A percentile compares a stretch with the other conserved stretches of the same genome.
phyloP scores from a whole-genome alignment of 1,139 yeast genomes.

The Yamadazyma jaroonii region DNA sequence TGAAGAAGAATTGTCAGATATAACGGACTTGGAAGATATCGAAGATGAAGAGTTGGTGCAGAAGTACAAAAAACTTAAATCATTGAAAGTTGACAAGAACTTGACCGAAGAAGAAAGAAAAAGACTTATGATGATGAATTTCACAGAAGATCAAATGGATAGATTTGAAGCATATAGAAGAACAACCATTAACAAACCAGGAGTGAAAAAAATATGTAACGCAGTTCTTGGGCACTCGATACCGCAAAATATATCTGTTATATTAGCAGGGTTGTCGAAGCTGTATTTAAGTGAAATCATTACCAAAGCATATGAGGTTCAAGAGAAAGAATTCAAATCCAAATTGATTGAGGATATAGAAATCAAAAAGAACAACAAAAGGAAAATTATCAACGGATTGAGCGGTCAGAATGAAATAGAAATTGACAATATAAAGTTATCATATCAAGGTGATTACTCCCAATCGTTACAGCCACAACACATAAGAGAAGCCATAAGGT shows the following conservation, averaged over 20 bases:
- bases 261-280: conserved; percentile 84
- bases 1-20: conserved; percentile 15
- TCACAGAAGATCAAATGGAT: conserved; percentile 82
- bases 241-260: conserved; percentile 79
- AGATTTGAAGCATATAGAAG: conserved; percentile 86
- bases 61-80: conserved; percentile 27
- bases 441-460: conserved; percentile 41
- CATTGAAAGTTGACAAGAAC: conserved; percentile 19
- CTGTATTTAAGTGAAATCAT: conserved; percentile 86
- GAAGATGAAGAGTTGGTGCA: conserved; percentile 37
- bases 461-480: conserved; percentile 81
- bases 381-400: conserved; percentile 24
- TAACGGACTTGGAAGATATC: conserved; percentile 27
- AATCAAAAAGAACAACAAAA: conserved; percentile 32
- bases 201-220: conserved; percentile 79
- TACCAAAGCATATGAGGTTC: conserved; percentile 73
- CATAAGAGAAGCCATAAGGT: conserved; percentile 83
- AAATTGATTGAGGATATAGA: conserved; percentile 36
- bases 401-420: conserved; percentile 29
- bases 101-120: conserved; percentile 51
- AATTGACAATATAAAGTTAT: conserved; percentile 24
- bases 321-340: conserved; percentile 51
- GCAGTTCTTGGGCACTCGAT: conserved; percentile 78
- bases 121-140: conserved; percentile 65
- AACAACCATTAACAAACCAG: conserved; percentile 74